These are phyloP conservation scores for Rhizophagus sp. DNA, from an alignment of 192 early-diverging fungal genomes.

Conservation along the genomic window DNA sequence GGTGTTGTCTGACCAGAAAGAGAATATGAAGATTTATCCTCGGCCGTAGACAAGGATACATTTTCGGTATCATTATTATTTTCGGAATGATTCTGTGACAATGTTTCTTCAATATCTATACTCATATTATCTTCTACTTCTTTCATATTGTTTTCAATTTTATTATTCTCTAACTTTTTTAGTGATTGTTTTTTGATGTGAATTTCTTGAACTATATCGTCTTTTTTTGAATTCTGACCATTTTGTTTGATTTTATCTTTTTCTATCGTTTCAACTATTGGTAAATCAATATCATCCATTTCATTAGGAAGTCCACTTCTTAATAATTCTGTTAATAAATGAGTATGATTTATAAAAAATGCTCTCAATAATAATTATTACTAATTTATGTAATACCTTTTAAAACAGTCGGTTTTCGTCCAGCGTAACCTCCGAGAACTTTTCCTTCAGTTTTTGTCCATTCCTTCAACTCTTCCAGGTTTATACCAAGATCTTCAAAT, in stretches of 20 bases:
- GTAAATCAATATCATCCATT: not conserved
- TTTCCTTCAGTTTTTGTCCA: conserved; percentile 39
- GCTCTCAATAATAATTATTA: not conserved
- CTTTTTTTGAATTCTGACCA: not conserved
- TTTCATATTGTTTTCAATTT: not conserved
- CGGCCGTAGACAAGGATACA: not conserved
- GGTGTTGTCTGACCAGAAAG: not conserved
- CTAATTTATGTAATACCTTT: not conserved
- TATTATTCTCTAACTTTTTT: not conserved
- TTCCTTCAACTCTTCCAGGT: conserved; percentile 39
- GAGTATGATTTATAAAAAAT: not conserved
- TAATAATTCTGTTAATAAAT: conserved; percentile 1
- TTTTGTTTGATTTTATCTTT: not conserved
- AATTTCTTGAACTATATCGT: not conserved
- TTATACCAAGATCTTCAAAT: conserved; percentile 46
- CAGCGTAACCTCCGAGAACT: not conserved
- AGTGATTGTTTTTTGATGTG: not conserved
- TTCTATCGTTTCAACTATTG: not conserved
- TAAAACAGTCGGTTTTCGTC: not conserved
- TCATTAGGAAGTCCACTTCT: conserved; percentile 7
- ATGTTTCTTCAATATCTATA: not conserved
- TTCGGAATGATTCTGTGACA: not conserved
- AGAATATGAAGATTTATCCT: not conserved
- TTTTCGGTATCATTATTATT: not conserved
- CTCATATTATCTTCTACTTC: not conserved